These are phyloP conservation scores for Chlorokybus atmophyticus DNA, from an alignment of 139 green algal genomes.

Conservation along the genomic window DNA sequence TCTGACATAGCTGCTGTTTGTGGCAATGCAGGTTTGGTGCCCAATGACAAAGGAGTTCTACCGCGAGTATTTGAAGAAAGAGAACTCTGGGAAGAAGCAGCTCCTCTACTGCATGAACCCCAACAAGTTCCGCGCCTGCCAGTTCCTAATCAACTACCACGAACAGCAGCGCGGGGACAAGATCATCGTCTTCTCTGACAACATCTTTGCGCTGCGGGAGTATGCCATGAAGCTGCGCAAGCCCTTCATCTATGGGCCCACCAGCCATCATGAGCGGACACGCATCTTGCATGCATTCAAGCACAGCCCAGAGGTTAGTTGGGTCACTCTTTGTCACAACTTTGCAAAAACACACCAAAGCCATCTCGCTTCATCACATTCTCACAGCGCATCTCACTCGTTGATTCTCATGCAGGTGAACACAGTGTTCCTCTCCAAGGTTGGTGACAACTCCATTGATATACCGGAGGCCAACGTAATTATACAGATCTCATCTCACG, in stretches of 20 bases:
- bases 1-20: neutral
- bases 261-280: slow-evolving; percentile 67
- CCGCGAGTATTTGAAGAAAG: slow-evolving; percentile 76
- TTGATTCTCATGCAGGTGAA: no score
- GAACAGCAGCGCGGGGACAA: slow-evolving; percentile 68
- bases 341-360: no score
- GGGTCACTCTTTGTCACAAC: no score
- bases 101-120: slow-evolving; percentile 97
- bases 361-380: no score
- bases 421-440: slow-evolving; percentile 98
- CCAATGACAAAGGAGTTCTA: slow-evolving; percentile 87
- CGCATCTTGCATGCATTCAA: slow-evolving; percentile 90
- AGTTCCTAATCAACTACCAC: slow-evolving; percentile 93
- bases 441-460: slow-evolving; percentile 97
- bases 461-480: slow-evolving; percentile 99
- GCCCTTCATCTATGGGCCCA: slow-evolving; percentile 92
- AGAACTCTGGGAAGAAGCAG: slow-evolving; percentile 33
- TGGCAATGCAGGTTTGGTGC: slow-evolving; percentile 90
- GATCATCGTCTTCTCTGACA: slow-evolving; percentile 95
- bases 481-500: slow-evolving; percentile 93
- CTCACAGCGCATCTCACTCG: no score
- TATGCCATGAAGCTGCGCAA: slow-evolving; percentile 73
- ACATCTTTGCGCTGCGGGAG: slow-evolving; percentile 89
- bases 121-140: slow-evolving; percentile 85
- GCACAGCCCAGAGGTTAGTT: slow-evolving; percentile 54